Base-by-base conservation (phyloP, 805 yeast genomes). In the Wickerhamomyces bisporus region DNA sequence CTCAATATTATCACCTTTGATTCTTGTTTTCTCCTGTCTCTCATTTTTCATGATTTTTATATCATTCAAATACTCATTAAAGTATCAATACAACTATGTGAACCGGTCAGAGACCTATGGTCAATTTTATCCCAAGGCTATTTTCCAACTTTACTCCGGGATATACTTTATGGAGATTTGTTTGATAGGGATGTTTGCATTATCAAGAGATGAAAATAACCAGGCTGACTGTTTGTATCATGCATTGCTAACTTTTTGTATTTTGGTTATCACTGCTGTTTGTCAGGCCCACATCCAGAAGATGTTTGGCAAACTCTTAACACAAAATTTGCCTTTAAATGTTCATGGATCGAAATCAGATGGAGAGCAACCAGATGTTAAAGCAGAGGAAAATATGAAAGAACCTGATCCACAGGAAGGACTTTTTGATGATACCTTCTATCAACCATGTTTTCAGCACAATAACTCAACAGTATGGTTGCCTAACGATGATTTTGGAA, bases 111-210 rank as follows among this genome's bases (percentile, higher is more conserved):
- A 83, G 49, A 78, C 86, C 0, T 62, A 67, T 49, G 96, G 96
- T 0, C 68, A 65, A 41, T 65, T 83, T 32, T 88, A 85, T 56
- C 85, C 93, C 1, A 66, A 67, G 3, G 94, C 95, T 0, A 59
- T 88, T 15, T 69, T 82, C 40, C 95, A 86, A 40, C 58, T 88
- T 31, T 86, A 83, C 51, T 68, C 84, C 0, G 97, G 97, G 0
- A 62, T 88, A 2, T 88, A 88, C 56, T 85, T 88, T 50, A 66
- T 86, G 52, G 94, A 88, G 52, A 65, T 81, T 26, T 83, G 89
- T 44, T 60, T 88, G 49, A 70, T 85, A 30, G 97, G 96, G 0
- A 62, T 86, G 9, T 80, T 86, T 48, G 73, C 85, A 30, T 58
- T 84, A 13, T 80, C 81, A 44, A 65, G 68, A 38, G 70, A 79